Percentiles rank a stretch among this genome's conserved stretches.
Conservation (phyloP, 2,329 filamentous ascomycete species). For the Apiospora arundinis region DNA sequence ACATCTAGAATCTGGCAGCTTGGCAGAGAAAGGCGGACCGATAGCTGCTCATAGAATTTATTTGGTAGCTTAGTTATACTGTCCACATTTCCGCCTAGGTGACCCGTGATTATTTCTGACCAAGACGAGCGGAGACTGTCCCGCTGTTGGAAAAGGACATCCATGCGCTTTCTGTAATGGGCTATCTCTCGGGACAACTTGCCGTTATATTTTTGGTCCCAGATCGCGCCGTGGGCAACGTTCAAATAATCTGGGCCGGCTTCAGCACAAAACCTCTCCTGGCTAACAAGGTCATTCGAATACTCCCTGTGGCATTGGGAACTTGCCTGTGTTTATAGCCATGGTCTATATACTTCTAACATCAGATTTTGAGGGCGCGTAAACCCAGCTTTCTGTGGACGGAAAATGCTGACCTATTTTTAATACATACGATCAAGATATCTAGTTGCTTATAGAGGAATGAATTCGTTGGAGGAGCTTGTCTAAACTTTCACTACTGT, state of each 20-base stretch:
- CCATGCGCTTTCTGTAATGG: not conserved
- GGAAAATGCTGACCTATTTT: no score
- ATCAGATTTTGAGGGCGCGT: no score
- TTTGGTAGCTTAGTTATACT: not conserved
- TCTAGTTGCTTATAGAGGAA: no score
- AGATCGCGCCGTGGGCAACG: not conserved
- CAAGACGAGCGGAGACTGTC: not conserved
- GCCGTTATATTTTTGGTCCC: not conserved
- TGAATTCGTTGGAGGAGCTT: no score
- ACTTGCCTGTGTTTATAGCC: no score
- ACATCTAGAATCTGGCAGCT: constrained; percentile 1
- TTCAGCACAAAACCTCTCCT: not conserved
- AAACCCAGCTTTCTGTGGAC: no score
- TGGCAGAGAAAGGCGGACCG: not conserved
- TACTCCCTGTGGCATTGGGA: no score
- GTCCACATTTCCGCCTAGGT: not conserved
- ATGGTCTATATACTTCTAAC: no score
- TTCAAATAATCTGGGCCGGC: not conserved
- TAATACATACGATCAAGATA: no score
- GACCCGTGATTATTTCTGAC: not conserved
- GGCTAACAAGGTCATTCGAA: no score
- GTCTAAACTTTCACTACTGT: no score
- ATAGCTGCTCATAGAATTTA: not conserved
- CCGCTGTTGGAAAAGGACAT: not conserved
- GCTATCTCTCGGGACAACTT: not conserved